phyloP scores from a whole-genome alignment of 108 stramenopile genomes.

The Nitzschia sp. region DNA sequence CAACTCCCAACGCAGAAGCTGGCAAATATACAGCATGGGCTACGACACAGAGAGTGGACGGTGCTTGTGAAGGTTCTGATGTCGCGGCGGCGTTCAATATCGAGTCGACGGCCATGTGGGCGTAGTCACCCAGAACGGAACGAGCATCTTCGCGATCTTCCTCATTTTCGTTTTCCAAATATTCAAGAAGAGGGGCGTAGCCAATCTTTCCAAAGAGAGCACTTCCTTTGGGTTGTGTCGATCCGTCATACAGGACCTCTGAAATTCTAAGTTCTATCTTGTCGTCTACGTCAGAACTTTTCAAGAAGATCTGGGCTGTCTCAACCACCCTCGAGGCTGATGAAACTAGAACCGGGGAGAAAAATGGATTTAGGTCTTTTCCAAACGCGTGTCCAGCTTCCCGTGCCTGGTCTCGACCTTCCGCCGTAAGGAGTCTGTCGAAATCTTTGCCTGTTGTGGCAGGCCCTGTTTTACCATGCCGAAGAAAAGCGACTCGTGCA shows the following conservation, averaged over 20 bases:
- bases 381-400: conserved; percentile 47
- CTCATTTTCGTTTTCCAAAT: conserved; percentile 33
- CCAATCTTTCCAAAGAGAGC: conserved; percentile 43
- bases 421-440: conserved; percentile 41
- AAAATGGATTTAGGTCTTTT: conserved; percentile 31
- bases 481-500: conserved; percentile 38
- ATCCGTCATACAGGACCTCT: conserved; percentile 43
- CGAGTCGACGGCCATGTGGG: conserved; percentile 17
- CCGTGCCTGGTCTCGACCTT: conserved; percentile 38
- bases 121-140: conserved; percentile 43
- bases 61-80: background rate
- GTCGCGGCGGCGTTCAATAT: conserved; percentile 10
- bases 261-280: background rate
- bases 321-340: conserved; percentile 52
- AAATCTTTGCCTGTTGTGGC: conserved; percentile 33
- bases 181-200: conserved; percentile 48
- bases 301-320: conserved; percentile 47
- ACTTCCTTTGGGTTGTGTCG: conserved; percentile 49
- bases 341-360: conserved; percentile 31
- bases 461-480: conserved; percentile 51
- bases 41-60: conserved; percentile 35
- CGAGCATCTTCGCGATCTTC: conserved; percentile 24
- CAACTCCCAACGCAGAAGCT: conserved; percentile 39
- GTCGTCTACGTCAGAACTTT: conserved; percentile 12
- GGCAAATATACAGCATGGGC: conserved; percentile 61